Base-by-base conservation (phyloP, 176 grass and related monocot species). In the Carex myosuroides region DNA sequence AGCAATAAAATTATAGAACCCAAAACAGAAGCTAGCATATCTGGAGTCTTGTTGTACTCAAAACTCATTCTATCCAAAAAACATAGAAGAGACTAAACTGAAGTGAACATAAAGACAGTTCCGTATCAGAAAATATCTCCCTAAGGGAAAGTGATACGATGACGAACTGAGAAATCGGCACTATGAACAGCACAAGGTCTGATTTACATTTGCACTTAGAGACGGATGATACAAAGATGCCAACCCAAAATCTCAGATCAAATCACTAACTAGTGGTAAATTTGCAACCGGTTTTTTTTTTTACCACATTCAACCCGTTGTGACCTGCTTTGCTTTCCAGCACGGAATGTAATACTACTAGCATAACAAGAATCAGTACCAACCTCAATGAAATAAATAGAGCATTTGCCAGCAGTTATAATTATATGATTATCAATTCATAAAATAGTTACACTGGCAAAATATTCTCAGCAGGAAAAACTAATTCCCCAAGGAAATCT, bases 361-460 rank as follows among this genome's bases (percentile, higher is more conserved):
- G 6, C 5, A 16, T 54, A 76, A 17, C 46, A 76, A 55, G 72
- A 54, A 75, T 54, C 12, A 5, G 41, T 13, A 13, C 4, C 21
- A 76, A 55, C 22, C 10, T 54, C 72, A 55, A 54, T 30, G 11
- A 57, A 56, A 29, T 74, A 52, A 74, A 26, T 17, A 30, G 50
- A 50, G 39, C 1, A 55, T 54, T 54, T 76, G 72, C 55, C 72
- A 53, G 72, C 20, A 76, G 22, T 55, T 56, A 55, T 53, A 53
- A 53, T 13, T n/a, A 29, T 22, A 75, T 16, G 13, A 33, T 56
- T 5, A 50, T 76, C 44, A 14, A 55, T 54, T 76, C 12, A 55
- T 76, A 55, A 70, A 30, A 77, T 13, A 77, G 46, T 56, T 77
- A 56, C 11, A 77, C 52, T 56, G 73, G 73, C 50, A 77, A 9